phyloP scores from a whole-genome alignment of 2,329 filamentous ascomycete species.

The Blastomyces gilchristii region DNA sequence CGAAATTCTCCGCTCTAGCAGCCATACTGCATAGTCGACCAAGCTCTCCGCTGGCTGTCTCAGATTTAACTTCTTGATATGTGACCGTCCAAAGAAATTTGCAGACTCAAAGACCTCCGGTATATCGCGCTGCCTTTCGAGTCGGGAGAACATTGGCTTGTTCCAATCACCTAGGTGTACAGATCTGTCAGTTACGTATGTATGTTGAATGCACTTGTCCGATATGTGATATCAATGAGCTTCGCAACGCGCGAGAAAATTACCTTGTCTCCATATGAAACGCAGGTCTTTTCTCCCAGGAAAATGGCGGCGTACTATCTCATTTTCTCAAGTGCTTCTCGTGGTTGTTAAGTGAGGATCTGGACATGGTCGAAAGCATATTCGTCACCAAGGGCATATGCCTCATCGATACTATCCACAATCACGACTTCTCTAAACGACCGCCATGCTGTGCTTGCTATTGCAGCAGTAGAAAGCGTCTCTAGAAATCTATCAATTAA shows the following conservation, averaged over 20 bases:
- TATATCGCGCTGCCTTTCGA: constrained; percentile 39
- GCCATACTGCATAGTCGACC: constrained; percentile 42
- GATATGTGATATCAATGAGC: background rate
- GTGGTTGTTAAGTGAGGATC: constrained; percentile 39
- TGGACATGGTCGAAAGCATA: constrained; percentile 45
- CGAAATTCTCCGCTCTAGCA: constrained; percentile 43
- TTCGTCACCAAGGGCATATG: constrained; percentile 37
- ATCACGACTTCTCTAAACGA: constrained; percentile 40
- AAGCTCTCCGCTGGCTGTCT: constrained; percentile 39
- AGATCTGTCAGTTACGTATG: background rate
- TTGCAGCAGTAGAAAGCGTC: constrained; percentile 34
- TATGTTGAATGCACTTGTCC: background rate
- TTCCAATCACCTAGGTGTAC: constrained; percentile 39
- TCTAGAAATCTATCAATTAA: constrained; percentile 32
- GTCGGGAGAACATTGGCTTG: constrained; percentile 48
- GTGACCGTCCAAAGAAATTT: constrained; percentile 45
- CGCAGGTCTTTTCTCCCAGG: constrained; percentile 44
- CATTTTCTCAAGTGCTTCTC: constrained; percentile 44
- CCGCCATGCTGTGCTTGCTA: constrained; percentile 39
- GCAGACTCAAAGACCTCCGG: constrained; percentile 47
- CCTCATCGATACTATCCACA: constrained; percentile 35
- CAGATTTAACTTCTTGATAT: constrained; percentile 41
- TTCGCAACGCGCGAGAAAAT: constrained; percentile 1
- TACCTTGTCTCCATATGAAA: constrained; percentile 46
- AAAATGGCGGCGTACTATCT: constrained; percentile 43